These are phyloP conservation scores for Dictyostelium discoideum DNA, from an alignment of 78 protist species.

Conservation along the genomic window DNA sequence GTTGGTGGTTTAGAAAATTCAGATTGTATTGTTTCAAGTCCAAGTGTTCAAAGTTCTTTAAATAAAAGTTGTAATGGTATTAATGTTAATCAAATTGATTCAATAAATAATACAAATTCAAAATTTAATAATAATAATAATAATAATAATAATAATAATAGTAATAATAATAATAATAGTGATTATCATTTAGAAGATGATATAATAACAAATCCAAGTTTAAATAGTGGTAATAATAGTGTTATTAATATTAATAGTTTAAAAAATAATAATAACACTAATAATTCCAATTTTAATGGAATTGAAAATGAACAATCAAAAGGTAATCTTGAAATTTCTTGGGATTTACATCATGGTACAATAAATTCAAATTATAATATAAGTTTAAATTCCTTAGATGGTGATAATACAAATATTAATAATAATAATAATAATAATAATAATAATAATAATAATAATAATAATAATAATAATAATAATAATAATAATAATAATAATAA, in stretches of 20 bases:
- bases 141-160: background rate
- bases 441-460: background rate
- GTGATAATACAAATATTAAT: background rate
- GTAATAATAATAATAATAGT: background rate
- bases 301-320: background rate
- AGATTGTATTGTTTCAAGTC: background rate
- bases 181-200: background rate
- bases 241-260: background rate
- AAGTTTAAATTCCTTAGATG: background rate
- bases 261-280: background rate
- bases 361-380: constrained; percentile 4
- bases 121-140: background rate
- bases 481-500: background rate
- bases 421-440: constrained; percentile 26
- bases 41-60: background rate
- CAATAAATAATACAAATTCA: background rate
- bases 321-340: background rate
- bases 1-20: background rate
- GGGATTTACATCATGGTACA: background rate
- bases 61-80: background rate
- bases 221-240: background rate
- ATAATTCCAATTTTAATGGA: background rate
- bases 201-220: background rate
- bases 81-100: background rate
- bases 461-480: background rate